phyloP scores from a whole-genome alignment of 2,329 filamentous ascomycete genomes.

The Herpotrichia juniperi region DNA sequence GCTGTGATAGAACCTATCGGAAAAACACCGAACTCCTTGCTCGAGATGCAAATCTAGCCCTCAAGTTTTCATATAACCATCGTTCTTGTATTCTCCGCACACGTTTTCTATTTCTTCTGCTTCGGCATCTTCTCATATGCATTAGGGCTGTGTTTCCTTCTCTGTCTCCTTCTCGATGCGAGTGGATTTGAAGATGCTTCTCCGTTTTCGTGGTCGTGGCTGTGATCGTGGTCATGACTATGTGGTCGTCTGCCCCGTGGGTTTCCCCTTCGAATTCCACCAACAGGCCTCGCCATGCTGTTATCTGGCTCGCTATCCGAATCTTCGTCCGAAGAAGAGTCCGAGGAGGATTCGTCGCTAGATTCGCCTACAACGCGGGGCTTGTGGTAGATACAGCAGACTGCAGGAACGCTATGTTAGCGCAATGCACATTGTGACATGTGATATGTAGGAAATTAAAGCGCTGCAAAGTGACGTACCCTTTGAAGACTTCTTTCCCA shows the following conservation, averaged over 20 bases:
- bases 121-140: slow-evolving; percentile 80
- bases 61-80: slow-evolving; percentile 5
- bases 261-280: slow-evolving; percentile 31
- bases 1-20: not conserved
- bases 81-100: not conserved
- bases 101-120: slow-evolving; percentile 29
- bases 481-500: slow-evolving; percentile 94
- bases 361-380: slow-evolving; percentile 74
- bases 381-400: slow-evolving; percentile 99
- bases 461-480: slow-evolving; percentile 58
- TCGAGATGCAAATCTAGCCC: not conserved
- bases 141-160: slow-evolving; percentile 71
- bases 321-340: slow-evolving; percentile 58
- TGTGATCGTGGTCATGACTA: slow-evolving; percentile 37
- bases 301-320: slow-evolving; percentile 63
- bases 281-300: slow-evolving; percentile 51
- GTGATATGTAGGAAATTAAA: too few species aligned
- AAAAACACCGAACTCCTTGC: slow-evolving; percentile 17
- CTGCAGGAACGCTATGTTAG: slow-evolving; percentile 58
- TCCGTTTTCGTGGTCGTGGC: slow-evolving; percentile 45
- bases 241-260: slow-evolving; percentile 30
- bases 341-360: slow-evolving; percentile 68
- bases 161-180: slow-evolving; percentile 47
- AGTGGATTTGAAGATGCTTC: slow-evolving; percentile 39
- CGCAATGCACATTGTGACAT: not conserved